Percentiles rank a stretch among this genome's conserved stretches.
These are phyloP conservation scores for Senna siamea DNA, from an alignment of 306 rosid genomes.

Conservation along the genomic window DNA sequence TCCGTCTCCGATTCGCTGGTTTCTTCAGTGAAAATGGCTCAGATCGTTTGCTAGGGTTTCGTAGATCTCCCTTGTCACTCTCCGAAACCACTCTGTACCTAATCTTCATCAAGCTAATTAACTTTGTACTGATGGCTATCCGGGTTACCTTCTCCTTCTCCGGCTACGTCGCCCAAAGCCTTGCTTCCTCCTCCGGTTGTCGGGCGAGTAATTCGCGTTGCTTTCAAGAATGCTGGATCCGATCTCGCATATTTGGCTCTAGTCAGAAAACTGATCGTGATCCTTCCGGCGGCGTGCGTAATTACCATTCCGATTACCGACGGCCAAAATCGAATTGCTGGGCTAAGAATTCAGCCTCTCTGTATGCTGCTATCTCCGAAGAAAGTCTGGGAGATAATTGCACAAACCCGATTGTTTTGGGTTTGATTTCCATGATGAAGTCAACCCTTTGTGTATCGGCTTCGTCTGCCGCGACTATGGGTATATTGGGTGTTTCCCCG, in stretches of 20 bases:
- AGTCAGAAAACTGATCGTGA: constrained; percentile 59
- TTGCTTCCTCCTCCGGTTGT: constrained; percentile 70
- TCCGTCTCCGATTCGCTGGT: constrained; percentile 37
- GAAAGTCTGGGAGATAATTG: constrained; percentile 58
- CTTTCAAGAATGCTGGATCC: constrained; percentile 73
- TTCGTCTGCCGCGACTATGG: constrained; percentile 54
- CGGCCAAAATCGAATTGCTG: constrained; percentile 42
- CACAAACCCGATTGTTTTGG: constrained; percentile 64
- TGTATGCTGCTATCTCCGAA: constrained; percentile 56
- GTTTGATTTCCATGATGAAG: constrained; percentile 77
- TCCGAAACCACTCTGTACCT: constrained; percentile 55
- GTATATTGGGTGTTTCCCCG: constrained; percentile 66
- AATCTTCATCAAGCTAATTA: constrained; percentile 38
- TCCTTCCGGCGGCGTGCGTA: constrained; percentile 52
- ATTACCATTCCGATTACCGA: constrained; percentile 40
- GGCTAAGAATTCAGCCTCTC: constrained; percentile 45
- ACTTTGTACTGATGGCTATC: constrained; percentile 68
- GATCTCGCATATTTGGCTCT: constrained; percentile 64
- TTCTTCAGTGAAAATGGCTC: constrained; percentile 48
- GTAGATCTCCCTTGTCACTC: constrained; percentile 24
- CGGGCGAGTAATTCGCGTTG: constrained; percentile 63
- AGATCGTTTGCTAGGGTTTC: constrained; percentile 50
- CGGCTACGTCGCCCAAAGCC: constrained; percentile 83
- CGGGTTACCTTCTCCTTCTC: constrained; percentile 80
- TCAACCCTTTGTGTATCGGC: constrained; percentile 65